Evolutionary conservation across 2,329 filamentous ascomycete genomes (phyloP), one percentile per base, ranked within the genome.

Genomic region (Sporothrix protearum): DNA sequence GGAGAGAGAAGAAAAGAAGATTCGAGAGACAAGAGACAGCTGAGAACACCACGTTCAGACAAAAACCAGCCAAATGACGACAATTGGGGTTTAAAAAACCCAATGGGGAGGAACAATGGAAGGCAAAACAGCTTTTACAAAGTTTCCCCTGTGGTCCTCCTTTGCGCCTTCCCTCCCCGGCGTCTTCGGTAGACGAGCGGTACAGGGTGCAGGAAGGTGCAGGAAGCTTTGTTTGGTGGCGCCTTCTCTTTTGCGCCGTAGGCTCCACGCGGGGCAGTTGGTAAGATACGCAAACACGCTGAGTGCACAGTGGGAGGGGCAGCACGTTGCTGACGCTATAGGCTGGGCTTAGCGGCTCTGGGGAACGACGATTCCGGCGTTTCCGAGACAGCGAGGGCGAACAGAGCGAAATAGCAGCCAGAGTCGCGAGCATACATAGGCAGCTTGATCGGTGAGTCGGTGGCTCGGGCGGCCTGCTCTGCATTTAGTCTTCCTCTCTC

Each of bases 301-400:
- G 14, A 19, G 14, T 22, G 33, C 10, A 28, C 45, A 33, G 8
- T 36, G 45, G 30, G 64, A 66, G 63, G 63, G 63, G 63, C 63
- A 66, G 39, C 14, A n/a, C 25, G 42, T 33, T 67, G 64, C 45
- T 51, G 45, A 67, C 42, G 64, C 64, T 51, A 49, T 33, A 42
- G 16, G 45, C 36, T 64, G 64, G 28, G 42, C 64, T 67, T 16
- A 49, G 45, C 28, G 64, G 45, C 19, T 16, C 28, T 49, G 30
- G 42, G 45, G 28, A 51, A n/a, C 8, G 25, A 22, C 64, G 10
- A 51, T 51, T 67, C 64, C 64, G 64, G 64, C 64, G 64, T 51
- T 67, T 67, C 64, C 64, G 64, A 67, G 64, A 67, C 64, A 36
- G 42, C 42, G 64, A 49, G 45, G 10, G 64, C 64, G 45, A 66